A percentile compares a stretch with the other conserved stretches of the same genome.
Conservation (phyloP, 2,329 filamentous ascomycete genomes). For the Alternaria consortialis region DNA sequence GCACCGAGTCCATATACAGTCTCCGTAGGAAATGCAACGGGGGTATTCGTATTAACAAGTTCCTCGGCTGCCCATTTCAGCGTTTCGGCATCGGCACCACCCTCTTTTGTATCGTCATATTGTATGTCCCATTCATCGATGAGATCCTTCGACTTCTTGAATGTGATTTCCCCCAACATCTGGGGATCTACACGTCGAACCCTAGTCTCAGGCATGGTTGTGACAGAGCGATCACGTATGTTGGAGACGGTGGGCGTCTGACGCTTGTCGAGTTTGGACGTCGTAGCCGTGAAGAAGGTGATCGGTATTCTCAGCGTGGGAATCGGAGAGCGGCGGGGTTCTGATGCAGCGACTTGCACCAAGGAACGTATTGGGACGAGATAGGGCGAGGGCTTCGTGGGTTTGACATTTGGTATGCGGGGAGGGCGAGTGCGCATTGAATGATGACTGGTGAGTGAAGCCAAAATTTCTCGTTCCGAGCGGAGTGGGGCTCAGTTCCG, state of each 20-base stretch:
- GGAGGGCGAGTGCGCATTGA: slow-evolving; percentile 43
- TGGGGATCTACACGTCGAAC: slow-evolving; percentile 52
- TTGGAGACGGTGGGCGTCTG: not conserved
- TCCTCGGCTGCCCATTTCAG: slow-evolving; percentile 72
- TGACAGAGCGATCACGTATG: slow-evolving; percentile 5
- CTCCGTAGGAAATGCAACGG: slow-evolving; percentile 96
- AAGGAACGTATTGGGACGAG: slow-evolving; percentile 28
- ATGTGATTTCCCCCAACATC: slow-evolving; percentile 50
- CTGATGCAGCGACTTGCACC: slow-evolving; percentile 38
- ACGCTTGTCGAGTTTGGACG: not conserved
- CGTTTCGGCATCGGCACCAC: slow-evolving; percentile 57
- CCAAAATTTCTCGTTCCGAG: slow-evolving; percentile 38
- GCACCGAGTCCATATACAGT: slow-evolving; percentile 98
- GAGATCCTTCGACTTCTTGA: slow-evolving; percentile 44
- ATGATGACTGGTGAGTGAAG: slow-evolving; percentile 36
- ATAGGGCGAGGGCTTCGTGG: slow-evolving; percentile 21
- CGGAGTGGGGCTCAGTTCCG: slow-evolving; percentile 26
- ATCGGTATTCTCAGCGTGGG: slow-evolving; percentile 36
- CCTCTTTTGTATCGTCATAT: slow-evolving; percentile 28
- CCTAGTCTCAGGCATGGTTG: slow-evolving; percentile 46
- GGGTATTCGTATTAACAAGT: slow-evolving; percentile 71
- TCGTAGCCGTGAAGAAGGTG: slow-evolving; percentile 5
- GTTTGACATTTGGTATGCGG: slow-evolving; percentile 48
- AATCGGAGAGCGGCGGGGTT: slow-evolving; percentile 20
- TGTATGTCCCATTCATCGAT: slow-evolving; percentile 48